Conservation (phyloP, 2,329 filamentous ascomycete genomes). For the Helicocarpus griseus region DNA sequence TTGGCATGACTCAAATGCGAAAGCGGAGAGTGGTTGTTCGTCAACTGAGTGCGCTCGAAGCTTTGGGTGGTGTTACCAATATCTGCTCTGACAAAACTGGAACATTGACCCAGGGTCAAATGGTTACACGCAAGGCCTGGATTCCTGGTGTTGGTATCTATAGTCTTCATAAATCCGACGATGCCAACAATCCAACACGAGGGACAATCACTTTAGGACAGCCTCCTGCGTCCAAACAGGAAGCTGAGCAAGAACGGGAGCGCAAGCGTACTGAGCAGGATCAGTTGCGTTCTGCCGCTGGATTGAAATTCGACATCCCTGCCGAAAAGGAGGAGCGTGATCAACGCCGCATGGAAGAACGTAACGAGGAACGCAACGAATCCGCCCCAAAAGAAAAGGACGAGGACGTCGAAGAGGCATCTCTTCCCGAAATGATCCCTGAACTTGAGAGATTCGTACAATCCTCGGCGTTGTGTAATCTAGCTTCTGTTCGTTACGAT, state of each 20-base stretch:
- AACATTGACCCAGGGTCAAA: slow-evolving; percentile 46
- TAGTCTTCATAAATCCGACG: slow-evolving; percentile 42
- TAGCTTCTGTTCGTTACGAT: slow-evolving; percentile 41
- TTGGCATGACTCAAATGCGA: slow-evolving; percentile 46
- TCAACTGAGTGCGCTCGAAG: slow-evolving; percentile 46
- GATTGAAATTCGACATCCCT: slow-evolving; percentile 54
- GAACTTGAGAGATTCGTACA: slow-evolving; percentile 43
- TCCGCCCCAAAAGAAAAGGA: slow-evolving; percentile 15
- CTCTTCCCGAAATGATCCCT: slow-evolving; percentile 31
- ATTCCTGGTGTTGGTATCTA: slow-evolving; percentile 45
- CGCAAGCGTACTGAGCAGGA: slow-evolving; percentile 42
- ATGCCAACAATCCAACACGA: slow-evolving; percentile 47
- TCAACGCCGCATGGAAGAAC: slow-evolving; percentile 19
- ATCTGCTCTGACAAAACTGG: slow-evolving; percentile 52
- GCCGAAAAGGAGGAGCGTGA: slow-evolving; percentile 33
- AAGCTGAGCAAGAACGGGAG: slow-evolving; percentile 23
- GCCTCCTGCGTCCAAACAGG: slow-evolving; percentile 21
- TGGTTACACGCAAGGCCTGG: slow-evolving; percentile 52
- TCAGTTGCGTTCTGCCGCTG: slow-evolving; percentile 50
- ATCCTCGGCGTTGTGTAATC: slow-evolving; percentile 47
- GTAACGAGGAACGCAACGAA: too few relatives aligned
- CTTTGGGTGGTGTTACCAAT: slow-evolving; percentile 48
- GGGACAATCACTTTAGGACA: slow-evolving; percentile 35
- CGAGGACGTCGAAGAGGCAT: slow-evolving; percentile 11
- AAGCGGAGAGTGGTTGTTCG: slow-evolving; percentile 45